These are phyloP conservation scores for Leccinum pachyderme DNA, from an alignment of 1,284 basidiomycete genomes.

Conservation along the genomic window DNA sequence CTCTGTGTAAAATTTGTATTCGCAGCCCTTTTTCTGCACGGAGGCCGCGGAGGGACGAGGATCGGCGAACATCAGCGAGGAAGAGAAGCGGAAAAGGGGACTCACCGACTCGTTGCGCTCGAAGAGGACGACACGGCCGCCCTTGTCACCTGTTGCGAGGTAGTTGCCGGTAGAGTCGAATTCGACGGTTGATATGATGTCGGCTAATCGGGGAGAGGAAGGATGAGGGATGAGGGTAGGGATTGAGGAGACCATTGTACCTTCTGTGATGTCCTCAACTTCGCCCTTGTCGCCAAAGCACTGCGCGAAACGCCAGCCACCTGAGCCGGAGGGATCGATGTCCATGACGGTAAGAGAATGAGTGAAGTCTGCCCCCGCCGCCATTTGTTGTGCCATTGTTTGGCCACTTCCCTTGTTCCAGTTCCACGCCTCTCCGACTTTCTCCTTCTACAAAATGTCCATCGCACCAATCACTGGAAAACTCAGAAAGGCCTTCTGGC, in stretches of 20 bases:
- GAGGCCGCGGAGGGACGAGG: not conserved
- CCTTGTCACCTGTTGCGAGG: slow-evolving; percentile 99
- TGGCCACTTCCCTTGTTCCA: slow-evolving; percentile 19
- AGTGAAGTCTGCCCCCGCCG: slow-evolving; percentile 12
- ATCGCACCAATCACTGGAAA: slow-evolving; percentile 87
- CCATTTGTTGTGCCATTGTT: slow-evolving; percentile 37
- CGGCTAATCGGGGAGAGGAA: slow-evolving; percentile 57
- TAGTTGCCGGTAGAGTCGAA: slow-evolving; percentile 99
- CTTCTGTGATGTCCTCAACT: slow-evolving; percentile 99
- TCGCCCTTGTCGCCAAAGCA: slow-evolving; percentile 99
- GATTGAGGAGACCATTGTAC: slow-evolving; percentile 41
- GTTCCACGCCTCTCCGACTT: slow-evolving; percentile 23
- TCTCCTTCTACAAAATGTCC: slow-evolving; percentile 48
- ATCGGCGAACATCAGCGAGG: slow-evolving; percentile 34
- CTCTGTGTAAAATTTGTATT: slow-evolving; percentile 99
- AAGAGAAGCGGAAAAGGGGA: slow-evolving; percentile 23
- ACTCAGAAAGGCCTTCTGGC: slow-evolving; percentile 85
- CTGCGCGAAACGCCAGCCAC: slow-evolving; percentile 98
- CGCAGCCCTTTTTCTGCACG: slow-evolving; percentile 95
- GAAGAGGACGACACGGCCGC: slow-evolving; percentile 97
- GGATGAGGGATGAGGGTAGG: slow-evolving; percentile 27
- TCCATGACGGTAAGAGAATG: slow-evolving; percentile 46
- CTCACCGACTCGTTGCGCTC: slow-evolving; percentile 96
- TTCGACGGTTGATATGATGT: slow-evolving; percentile 99
- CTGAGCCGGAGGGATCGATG: slow-evolving; percentile 80